Conservation (phyloP, 805 yeast genomes). For the Lachancea sp. region DNA sequence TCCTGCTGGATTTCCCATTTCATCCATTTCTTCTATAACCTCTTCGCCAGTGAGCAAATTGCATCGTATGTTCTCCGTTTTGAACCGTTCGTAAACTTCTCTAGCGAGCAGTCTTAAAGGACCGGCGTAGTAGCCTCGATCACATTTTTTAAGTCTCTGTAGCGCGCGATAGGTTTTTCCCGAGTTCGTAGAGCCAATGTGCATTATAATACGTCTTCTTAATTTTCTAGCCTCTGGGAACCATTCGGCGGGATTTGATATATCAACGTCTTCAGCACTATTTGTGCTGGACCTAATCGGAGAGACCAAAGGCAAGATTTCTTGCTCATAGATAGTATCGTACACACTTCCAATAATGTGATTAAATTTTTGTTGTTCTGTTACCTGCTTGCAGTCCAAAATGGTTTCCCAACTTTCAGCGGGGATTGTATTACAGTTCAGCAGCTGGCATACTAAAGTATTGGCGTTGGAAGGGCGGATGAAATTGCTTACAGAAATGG, state of each 20-base stretch:
- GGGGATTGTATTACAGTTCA: constrained; percentile 11
- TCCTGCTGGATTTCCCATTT: constrained; percentile 63
- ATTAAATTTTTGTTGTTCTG: constrained; percentile 3
- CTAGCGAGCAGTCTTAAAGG: constrained; percentile 87
- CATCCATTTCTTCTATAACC: constrained; percentile 63
- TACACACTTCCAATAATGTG: constrained; percentile 11
- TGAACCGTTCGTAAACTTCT: constrained; percentile 82
- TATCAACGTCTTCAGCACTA: constrained; percentile 32
- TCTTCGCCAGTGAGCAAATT: constrained; percentile 96
- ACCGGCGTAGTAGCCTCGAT: constrained; percentile 87
- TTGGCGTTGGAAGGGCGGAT: constrained; percentile 17
- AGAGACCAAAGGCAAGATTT: constrained; percentile 19
- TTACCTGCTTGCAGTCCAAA: constrained; percentile 3
- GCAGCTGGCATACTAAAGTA: constrained; percentile 13
- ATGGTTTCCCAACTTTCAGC: constrained; percentile 12
- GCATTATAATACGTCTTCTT: constrained; percentile 77
- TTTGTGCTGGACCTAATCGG: constrained; percentile 12
- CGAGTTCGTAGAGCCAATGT: constrained; percentile 95
- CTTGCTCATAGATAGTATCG: constrained; percentile 22
- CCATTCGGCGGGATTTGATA: constrained; percentile 65
- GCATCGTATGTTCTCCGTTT: constrained; percentile 58
- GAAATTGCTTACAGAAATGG: constrained; percentile 11
- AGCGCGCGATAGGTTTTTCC: constrained; percentile 90
- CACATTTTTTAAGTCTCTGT: constrained; percentile 53
- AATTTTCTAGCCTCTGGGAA: constrained; percentile 79